Evolutionary conservation across 2,329 filamentous ascomycete genomes (phyloP), one percentile per base, ranked within the genome.

Genomic region (Aspergillus ochraceus): DNA sequence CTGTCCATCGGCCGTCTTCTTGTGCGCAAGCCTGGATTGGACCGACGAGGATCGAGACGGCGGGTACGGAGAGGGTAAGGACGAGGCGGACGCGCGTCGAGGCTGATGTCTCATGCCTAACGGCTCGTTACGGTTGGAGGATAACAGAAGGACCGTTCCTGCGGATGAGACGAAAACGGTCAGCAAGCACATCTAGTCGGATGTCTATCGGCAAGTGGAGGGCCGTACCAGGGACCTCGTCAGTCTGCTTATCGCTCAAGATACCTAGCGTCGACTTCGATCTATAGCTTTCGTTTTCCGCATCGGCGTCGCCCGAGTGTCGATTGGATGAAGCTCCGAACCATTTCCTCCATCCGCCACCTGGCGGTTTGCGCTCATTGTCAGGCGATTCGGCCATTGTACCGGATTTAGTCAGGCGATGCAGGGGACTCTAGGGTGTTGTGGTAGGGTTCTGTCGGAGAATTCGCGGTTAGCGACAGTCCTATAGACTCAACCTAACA

Each of bases 201-300:
- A n/a, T n/a, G 14, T n/a, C 6, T 17, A 17, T 42, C 14, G 14
- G 12, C 36, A 17, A 42, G 36, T n/a, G 14, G 36, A 42, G 6
- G 17, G 63, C 84, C 36, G 64, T 79, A 92, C 91, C 91, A 66
- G 93, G 93, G 12, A 97, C 92, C 77, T 96, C 90, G 63, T 95
- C 90, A 0, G 92, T 97, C 59, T 88, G 75, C 52, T 80, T 85
- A 68, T 95, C 91, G 70, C 92, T 93, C 64, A 97, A 75, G 26
- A 97, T 90, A n/a, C 93, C 92, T 79, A 96, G 71, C 17, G 80
- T 86, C 77, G 84, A 85, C 70, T 77, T 84, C 29, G 72, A 54
- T 32, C 74, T 72, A 61, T 76, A 75, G 22, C 58, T 66, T 14
- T 55, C 58, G 8, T 67, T 49, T 46, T 69, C 66, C n/a, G n/a